Base-by-base conservation (phyloP, 2,329 filamentous ascomycete genomes). In the Neopestalotiopsis sp. region DNA sequence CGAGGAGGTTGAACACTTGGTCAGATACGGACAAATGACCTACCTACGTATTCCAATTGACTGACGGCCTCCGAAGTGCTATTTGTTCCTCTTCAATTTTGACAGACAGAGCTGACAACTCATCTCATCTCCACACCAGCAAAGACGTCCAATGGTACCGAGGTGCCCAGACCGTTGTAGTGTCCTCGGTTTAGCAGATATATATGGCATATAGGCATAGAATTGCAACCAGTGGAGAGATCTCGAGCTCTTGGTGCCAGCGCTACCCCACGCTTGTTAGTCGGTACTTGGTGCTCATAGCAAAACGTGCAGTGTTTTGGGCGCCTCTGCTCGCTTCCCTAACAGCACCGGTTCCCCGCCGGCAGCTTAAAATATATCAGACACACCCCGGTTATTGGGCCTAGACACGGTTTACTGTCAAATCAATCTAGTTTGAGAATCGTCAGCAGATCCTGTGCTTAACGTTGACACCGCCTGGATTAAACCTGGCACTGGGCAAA, bases 401-500 rank as follows among this genome's bases (percentile, higher is more conserved):
- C 30, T 24, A 62, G 59, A 62, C 34, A 38, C 42, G 38, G 61
- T 53, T 53, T 64, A 64, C 24, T 45, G 61, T 45, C 61, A 49
- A 49, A 38, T 38, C 34, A 49, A 38, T 38, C 34, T 38, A 38
- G 34, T 38, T 38, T 10, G 10, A 28, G 38, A 64, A 64, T 64
- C 61, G 61, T 64, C 61, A 64, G 40, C 61, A 64, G 40, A 62
- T 62, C 30, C 57, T 28, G 24, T 28, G 24, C 24, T 20, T 53
- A 59, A 62, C 24, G 34, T 38, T 49, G 61, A 64, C 61, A 64
- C 61, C 61, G 61, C 61, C 61, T 64, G 34, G 40, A 34, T 53
- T 34, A 53, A 24, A 24, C 61, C 49, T 7, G 38, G 45, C 61
- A 53, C 24, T 28, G 24, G 24, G 24, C 24, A 53, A 53, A 53